Evolutionary conservation across 2,329 filamentous ascomycete species (phyloP).

Genomic region (Neonectria hederae): DNA sequence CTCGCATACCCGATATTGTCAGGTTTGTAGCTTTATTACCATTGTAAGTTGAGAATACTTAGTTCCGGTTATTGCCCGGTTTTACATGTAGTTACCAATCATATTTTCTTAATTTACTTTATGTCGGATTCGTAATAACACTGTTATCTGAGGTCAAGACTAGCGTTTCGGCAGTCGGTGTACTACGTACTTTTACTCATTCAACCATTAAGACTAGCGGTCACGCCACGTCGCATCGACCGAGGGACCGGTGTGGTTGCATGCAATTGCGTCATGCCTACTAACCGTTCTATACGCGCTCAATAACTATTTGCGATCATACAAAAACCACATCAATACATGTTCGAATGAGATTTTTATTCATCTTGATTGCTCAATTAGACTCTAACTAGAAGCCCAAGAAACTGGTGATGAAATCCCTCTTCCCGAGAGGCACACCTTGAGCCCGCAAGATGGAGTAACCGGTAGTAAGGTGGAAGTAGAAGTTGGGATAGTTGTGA

Average conservation of each 20-base stretch:
- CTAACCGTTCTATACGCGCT: neutral
- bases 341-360: neutral
- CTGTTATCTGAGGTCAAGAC: neutral
- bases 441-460: slow-evolving; percentile 32
- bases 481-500: slow-evolving; percentile 31
- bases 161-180: neutral
- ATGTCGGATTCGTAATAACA: neutral
- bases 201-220: neutral
- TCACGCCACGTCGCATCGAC: neutral
- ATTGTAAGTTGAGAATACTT: neutral
- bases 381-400: slow-evolving; percentile 12
- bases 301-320: neutral
- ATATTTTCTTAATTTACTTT: neutral
- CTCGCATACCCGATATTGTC: neutral
- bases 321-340: neutral
- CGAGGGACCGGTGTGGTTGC: neutral
- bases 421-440: slow-evolving; percentile 33
- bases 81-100: neutral
- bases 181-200: neutral
- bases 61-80: neutral
- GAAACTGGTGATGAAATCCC: slow-evolving; percentile 27
- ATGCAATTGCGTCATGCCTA: neutral
- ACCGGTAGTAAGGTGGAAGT: slow-evolving; percentile 31
- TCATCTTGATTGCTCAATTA: neutral
- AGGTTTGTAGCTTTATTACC: neutral